phyloP scores from a whole-genome alignment of 148 eudicot species.

The Pouteria glomerata region DNA sequence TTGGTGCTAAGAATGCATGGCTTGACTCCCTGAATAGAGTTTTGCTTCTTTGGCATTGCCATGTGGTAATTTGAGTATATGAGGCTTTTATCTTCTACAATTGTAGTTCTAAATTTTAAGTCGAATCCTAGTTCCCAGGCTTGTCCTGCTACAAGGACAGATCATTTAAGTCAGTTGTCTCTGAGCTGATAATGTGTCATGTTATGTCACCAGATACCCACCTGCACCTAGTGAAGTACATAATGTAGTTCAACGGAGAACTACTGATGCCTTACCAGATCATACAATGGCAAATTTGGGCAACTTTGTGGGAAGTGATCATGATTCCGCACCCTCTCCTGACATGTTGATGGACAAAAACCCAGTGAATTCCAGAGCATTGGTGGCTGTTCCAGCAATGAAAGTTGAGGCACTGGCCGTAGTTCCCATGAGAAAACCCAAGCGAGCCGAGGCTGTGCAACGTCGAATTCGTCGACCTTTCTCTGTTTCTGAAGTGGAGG shows the following conservation, averaged over 20 bases:
- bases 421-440: constrained; percentile 56
- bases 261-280: constrained; percentile 28
- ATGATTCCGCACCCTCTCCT: constrained; percentile 81
- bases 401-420: constrained; percentile 50
- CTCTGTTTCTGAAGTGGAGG: constrained; percentile 93
- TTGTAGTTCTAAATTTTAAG: background rate
- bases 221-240: constrained; percentile 24
- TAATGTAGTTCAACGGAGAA: constrained; percentile 26
- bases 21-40: background rate
- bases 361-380: constrained; percentile 45
- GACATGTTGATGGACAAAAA: constrained; percentile 45
- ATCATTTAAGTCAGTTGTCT: background rate
- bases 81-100: background rate
- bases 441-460: constrained; percentile 67
- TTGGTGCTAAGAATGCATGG: background rate
- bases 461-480: constrained; percentile 96
- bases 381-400: constrained; percentile 46
- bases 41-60: background rate
- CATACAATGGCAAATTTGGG: constrained; percentile 31
- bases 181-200: background rate
- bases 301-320: constrained; percentile 69
- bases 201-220: constrained; percentile 42
- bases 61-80: background rate
- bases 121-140: background rate
- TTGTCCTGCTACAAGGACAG: background rate